Percentiles rank a stretch among this genome's conserved stretches.
Evolutionary conservation across 257 asterid genomes (phyloP).

Genomic region (Henckelia pumila): DNA sequence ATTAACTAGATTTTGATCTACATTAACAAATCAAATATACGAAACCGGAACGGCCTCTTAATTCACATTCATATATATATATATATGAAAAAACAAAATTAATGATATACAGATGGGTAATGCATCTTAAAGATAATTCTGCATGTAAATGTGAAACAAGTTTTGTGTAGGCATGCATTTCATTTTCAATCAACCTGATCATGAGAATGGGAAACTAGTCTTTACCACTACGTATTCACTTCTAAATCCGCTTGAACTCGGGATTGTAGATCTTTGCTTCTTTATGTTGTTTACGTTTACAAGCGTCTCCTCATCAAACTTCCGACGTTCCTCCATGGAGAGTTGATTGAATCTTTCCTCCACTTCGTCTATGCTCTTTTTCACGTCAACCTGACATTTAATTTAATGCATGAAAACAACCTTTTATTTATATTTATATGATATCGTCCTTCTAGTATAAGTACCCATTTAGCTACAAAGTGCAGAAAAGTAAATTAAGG

Average conservation of each 20-base stretch:
- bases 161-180: not conserved
- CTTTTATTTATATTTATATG: too few relatives aligned
- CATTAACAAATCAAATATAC: too few relatives aligned
- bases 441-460: too few relatives aligned
- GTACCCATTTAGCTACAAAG: too few relatives aligned
- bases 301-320: conserved; percentile 97
- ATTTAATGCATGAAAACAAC: conserved; percentile 1
- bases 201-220: conserved; percentile 5
- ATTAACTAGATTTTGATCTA: too few relatives aligned
- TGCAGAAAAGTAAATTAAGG: too few relatives aligned
- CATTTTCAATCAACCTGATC: not conserved
- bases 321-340: conserved; percentile 93
- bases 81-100: too few relatives aligned
- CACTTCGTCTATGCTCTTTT: conserved; percentile 69
- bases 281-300: conserved; percentile 83
- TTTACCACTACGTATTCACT: conserved; percentile 96
- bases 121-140: not conserved
- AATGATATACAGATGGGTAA: too few relatives aligned
- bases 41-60: too few relatives aligned
- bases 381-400: conserved; percentile 75
- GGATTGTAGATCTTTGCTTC: conserved; percentile 56
- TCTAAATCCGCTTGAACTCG: conserved; percentile 63
- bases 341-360: conserved; percentile 78
- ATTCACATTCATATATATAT: too few relatives aligned
- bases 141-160: not conserved